Evolutionary conservation across 208 protist genomes (phyloP).

Genomic region (Leishmania guyanensis): DNA sequence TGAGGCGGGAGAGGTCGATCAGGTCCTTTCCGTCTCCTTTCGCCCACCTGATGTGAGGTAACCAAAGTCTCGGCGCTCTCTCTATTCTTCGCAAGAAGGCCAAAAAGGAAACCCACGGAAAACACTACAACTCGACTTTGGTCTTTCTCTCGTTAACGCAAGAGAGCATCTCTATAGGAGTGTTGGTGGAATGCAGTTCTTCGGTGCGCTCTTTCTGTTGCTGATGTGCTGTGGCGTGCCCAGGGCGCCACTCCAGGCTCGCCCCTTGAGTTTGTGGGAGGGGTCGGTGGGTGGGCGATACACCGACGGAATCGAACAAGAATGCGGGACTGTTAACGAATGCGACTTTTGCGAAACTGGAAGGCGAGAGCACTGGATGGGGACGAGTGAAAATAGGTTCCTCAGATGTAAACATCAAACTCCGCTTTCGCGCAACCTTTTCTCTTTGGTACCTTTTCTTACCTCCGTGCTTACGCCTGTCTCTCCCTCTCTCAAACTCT

Average conservation of each 20-base stretch:
- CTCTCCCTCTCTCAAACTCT: not conserved
- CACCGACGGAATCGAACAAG: not conserved
- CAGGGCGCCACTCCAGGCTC: not conserved
- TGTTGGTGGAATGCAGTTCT: not conserved
- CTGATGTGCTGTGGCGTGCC: not conserved
- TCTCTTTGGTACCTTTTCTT: not conserved
- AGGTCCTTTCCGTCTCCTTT: not conserved
- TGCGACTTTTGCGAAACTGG: not conserved
- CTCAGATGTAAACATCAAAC: not conserved
- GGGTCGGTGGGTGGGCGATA: not conserved
- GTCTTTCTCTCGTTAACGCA: not conserved
- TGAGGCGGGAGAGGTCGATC: not conserved
- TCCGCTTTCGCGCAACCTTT: not conserved
- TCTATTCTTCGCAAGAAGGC: not conserved
- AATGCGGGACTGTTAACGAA: not conserved
- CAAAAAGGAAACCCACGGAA: not conserved
- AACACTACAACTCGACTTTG: not conserved
- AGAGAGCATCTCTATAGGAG: not conserved
- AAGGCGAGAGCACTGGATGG: not conserved
- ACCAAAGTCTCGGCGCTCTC: not conserved
- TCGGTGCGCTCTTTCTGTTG: not conserved
- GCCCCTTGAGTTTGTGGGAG: not conserved
- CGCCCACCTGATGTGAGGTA: not conserved
- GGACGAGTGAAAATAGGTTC: not conserved
- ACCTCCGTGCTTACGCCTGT: not conserved